phyloP scores from a whole-genome alignment of 75 land plant genomes.

The Selaginella tamariscina region DNA sequence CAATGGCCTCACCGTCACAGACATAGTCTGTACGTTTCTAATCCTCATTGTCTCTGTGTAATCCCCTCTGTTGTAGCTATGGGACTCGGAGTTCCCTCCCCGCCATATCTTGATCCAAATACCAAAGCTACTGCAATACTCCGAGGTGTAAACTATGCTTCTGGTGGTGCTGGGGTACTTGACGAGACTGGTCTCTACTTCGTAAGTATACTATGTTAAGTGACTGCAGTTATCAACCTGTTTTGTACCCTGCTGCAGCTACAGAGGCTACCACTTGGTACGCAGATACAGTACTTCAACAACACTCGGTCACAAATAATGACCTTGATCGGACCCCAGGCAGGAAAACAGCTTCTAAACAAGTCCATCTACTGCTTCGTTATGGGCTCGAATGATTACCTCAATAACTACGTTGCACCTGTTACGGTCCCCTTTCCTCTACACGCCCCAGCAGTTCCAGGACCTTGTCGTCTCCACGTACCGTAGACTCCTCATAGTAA shows the following conservation, averaged over 20 bases:
- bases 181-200: constrained; percentile 9
- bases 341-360: not conserved
- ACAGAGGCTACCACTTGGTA: constrained; percentile 8
- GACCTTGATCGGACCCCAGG: not conserved
- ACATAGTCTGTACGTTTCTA: not conserved
- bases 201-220: not conserved
- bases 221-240: not conserved
- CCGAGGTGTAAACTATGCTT: constrained; percentile 3
- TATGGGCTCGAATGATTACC: constrained; percentile 6
- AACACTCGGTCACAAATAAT: constrained; percentile 6
- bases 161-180: constrained; percentile 5
- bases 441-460: constrained; percentile 11
- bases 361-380: not conserved
- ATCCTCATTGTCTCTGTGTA: not conserved
- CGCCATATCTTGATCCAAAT: constrained; percentile 2
- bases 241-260: not conserved
- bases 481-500: not conserved
- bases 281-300: constrained; percentile 1
- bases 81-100: not conserved
- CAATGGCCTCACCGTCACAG: not conserved
- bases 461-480: not conserved
- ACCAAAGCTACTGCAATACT: not conserved
- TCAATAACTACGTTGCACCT: constrained; percentile 11
- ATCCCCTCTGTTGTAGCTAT: not conserved
- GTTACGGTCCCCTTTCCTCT: not conserved